phyloP scores from a whole-genome alignment of 768 basidiomycete genomes.

The Calvatia gigantea region DNA sequence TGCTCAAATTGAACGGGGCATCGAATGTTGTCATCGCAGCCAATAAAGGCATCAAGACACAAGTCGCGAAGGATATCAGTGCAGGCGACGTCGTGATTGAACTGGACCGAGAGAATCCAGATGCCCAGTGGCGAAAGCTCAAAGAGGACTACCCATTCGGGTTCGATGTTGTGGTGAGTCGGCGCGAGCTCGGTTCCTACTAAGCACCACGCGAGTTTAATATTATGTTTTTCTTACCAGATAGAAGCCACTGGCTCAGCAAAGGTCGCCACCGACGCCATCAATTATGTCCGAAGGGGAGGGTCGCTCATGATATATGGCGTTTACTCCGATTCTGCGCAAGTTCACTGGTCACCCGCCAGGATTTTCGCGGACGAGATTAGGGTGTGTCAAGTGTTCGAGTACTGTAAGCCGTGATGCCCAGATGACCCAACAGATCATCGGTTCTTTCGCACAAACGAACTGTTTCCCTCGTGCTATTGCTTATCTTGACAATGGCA shows the following conservation, averaged over 20 bases:
- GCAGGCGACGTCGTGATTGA: conserved; percentile 85
- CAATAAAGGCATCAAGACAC: conserved; percentile 89
- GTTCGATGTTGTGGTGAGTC: conserved; percentile 69
- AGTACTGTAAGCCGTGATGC: neutral
- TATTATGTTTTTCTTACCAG: neutral
- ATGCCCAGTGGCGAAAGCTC: conserved; percentile 74
- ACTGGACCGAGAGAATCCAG: conserved; percentile 72
- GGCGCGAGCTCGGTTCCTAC: neutral
- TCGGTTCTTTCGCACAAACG: conserved; percentile 87
- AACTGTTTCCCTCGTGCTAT: conserved; percentile 90
- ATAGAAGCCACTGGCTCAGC: conserved; percentile 69
- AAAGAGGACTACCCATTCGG: conserved; percentile 83
- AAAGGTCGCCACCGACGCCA: conserved; percentile 80
- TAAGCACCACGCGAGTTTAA: neutral
- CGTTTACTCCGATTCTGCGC: conserved; percentile 83
- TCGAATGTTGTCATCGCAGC: conserved; percentile 77
- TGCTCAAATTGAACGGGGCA: conserved; percentile 86
- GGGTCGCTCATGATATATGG: conserved; percentile 88
- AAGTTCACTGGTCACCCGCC: conserved; percentile 82
- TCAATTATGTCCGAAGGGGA: conserved; percentile 85
- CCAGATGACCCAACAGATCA: conserved; percentile 47
- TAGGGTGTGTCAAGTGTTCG: conserved; percentile 24
- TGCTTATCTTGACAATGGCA: conserved; percentile 86
- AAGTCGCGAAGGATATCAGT: conserved; percentile 75
- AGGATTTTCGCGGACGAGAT: conserved; percentile 76